These are phyloP conservation scores for Corchorus olitorius DNA, from an alignment of 345 rosid species.

Conservation along the genomic window DNA sequence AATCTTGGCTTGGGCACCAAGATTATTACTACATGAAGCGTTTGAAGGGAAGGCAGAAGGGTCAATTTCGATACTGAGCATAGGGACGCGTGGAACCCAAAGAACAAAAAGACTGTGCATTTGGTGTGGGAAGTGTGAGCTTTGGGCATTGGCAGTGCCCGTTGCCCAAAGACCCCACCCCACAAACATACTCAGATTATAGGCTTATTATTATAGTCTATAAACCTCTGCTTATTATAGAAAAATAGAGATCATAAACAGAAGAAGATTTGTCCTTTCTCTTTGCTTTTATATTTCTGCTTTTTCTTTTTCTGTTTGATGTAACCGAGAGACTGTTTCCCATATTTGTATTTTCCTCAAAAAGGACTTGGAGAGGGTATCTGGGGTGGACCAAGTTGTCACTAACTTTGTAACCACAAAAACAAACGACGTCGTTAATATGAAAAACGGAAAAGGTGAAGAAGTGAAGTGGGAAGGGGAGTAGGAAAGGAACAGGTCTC, in stretches of 20 bases:
- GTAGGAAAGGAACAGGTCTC: not conserved
- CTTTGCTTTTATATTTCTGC: not conserved
- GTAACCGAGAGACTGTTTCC: not conserved
- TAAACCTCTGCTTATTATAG: not conserved
- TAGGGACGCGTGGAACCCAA: conserved; percentile 13
- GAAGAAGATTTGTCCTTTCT: not conserved
- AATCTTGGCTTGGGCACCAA: not conserved
- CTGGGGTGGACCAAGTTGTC: not conserved
- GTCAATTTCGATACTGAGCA: not conserved
- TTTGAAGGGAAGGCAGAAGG: too few relatives aligned
- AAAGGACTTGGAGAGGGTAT: not conserved
- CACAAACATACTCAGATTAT: not conserved
- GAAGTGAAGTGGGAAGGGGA: too few relatives aligned
- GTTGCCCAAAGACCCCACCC: not conserved
- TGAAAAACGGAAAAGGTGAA: not conserved
- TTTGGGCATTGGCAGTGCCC: not conserved
- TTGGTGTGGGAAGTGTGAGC: conserved; percentile 9
- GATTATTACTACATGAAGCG: not conserved
- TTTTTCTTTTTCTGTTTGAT: not conserved
- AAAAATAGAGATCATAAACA: not conserved
- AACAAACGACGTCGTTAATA: not conserved
- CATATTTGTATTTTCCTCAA: not conserved
- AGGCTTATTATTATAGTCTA: too few relatives aligned
- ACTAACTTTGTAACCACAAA: not conserved
- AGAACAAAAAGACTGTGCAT: not conserved